Evolutionary conservation across 2,329 filamentous ascomycete species (phyloP).

Genomic region (Penicillium sp.): DNA sequence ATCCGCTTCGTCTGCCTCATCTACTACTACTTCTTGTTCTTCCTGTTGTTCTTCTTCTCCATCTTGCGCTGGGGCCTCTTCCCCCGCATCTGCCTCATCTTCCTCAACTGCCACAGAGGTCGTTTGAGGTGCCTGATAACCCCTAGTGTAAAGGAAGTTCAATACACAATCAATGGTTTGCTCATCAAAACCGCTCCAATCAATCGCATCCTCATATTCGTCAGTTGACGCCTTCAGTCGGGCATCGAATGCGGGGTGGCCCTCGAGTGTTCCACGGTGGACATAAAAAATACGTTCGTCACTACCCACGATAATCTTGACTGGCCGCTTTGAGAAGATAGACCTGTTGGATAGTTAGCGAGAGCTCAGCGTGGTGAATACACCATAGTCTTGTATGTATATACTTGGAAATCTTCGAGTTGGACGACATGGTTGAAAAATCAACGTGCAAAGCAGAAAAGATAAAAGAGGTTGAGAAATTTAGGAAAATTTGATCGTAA

Average conservation of each 20-base stretch:
- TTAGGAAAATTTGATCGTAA: not conserved
- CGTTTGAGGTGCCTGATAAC: not conserved
- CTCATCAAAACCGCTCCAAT: constrained; percentile 1
- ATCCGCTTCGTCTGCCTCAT: not conserved
- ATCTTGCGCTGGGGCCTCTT: not conserved
- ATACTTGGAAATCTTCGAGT: not conserved
- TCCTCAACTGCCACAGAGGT: not conserved
- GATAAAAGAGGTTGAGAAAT: too few relatives aligned
- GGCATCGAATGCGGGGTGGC: not conserved
- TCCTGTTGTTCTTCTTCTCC: not conserved
- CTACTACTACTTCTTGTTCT: not conserved
- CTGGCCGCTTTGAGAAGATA: constrained; percentile 1
- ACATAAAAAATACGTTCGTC: not conserved
- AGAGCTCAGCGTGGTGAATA: not conserved
- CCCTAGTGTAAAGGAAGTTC: not conserved
- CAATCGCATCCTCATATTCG: not conserved
- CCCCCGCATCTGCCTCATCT: not conserved
- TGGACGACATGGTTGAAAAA: not conserved
- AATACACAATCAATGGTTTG: constrained; percentile 3
- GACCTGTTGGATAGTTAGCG: not conserved
- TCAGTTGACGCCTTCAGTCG: not conserved
- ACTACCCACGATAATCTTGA: not conserved
- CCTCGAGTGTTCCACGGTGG: constrained; percentile 1
- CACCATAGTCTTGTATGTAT: not conserved
- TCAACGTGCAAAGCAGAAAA: not conserved